Evolutionary conservation across 192 early-diverging fungal genomes (phyloP).

Genomic region (Neocallimastix lanati): DNA sequence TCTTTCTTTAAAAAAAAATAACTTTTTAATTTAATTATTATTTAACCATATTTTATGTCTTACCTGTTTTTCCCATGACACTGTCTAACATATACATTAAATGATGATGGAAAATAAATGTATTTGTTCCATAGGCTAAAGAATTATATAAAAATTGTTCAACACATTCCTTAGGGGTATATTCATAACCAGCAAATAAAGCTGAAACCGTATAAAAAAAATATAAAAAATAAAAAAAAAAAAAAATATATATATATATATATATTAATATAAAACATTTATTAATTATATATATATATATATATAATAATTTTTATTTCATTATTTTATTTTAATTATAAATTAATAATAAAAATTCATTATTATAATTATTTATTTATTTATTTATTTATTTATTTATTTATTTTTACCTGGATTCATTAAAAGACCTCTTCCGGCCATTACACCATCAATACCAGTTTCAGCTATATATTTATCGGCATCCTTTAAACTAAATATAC

Average conservation of each 20-base stretch:
- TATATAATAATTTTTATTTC: too few species aligned
- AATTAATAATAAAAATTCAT: too few species aligned
- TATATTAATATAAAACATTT: neutral
- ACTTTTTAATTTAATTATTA: too few species aligned
- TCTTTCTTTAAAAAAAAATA: too few species aligned
- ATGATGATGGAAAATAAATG: conserved; percentile 83
- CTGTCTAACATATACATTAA: conserved; percentile 88
- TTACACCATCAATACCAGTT: conserved; percentile 73
- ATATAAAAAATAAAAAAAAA: too few species aligned
- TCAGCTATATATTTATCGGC: conserved; percentile 53
- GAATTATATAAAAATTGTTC: conserved; percentile 20
- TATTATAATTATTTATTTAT: too few species aligned
- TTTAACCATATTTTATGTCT: neutral
- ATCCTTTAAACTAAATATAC: conserved; percentile 54
- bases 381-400: neutral
- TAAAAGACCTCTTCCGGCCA: conserved; percentile 79
- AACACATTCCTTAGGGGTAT: conserved; percentile 64
- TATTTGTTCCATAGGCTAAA: conserved; percentile 52
- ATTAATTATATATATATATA: neutral
- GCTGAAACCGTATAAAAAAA: too few species aligned
- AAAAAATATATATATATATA: neutral
- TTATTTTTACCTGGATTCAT: conserved; percentile 44
- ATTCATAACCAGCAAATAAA: conserved; percentile 62
- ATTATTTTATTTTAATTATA: too few species aligned
- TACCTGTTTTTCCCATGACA: conserved; percentile 48